Conservation (phyloP, 176 grass and related monocot species). For the Musa beccarii region DNA sequence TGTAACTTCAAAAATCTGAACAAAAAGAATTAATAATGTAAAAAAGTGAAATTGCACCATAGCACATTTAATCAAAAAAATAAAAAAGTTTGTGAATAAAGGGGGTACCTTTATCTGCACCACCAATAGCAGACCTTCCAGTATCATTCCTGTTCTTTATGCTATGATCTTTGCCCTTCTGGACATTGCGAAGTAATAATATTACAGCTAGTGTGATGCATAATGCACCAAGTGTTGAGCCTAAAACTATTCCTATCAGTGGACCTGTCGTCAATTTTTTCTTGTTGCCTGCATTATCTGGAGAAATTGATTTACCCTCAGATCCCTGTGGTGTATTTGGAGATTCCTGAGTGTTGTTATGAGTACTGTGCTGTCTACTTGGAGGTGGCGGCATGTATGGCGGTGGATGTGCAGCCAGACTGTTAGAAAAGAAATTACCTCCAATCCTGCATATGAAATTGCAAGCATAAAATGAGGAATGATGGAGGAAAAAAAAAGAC, state of each 20-base stretch:
- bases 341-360: conserved; percentile 23
- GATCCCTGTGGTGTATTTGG: conserved; percentile 34
- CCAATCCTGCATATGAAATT: conserved; percentile 49
- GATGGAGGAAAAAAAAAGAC: background rate
- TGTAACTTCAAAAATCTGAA: background rate
- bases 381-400: conserved; percentile 64
- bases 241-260: conserved; percentile 53
- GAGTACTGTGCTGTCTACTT: conserved; percentile 33
- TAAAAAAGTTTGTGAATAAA: conserved; percentile 10
- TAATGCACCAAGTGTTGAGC: conserved; percentile 45
- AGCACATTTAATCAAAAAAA: conserved; percentile 7
- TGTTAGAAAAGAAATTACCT: conserved; percentile 80
- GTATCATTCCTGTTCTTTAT: conserved; percentile 53
- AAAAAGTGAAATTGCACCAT: background rate
- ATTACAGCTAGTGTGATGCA: conserved; percentile 39
- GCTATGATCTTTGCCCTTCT: conserved; percentile 50
- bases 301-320: conserved; percentile 14
- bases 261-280: conserved; percentile 37
- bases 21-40: background rate
- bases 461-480: conserved; percentile 17
- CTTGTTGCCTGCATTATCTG: conserved; percentile 39
- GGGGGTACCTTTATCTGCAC: conserved; percentile 55
- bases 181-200: conserved; percentile 37
- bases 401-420: conserved; percentile 65
- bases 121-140: conserved; percentile 42